Evolutionary conservation across 108 stramenopile species (phyloP).

Genomic region (Cyclotella sp.): DNA sequence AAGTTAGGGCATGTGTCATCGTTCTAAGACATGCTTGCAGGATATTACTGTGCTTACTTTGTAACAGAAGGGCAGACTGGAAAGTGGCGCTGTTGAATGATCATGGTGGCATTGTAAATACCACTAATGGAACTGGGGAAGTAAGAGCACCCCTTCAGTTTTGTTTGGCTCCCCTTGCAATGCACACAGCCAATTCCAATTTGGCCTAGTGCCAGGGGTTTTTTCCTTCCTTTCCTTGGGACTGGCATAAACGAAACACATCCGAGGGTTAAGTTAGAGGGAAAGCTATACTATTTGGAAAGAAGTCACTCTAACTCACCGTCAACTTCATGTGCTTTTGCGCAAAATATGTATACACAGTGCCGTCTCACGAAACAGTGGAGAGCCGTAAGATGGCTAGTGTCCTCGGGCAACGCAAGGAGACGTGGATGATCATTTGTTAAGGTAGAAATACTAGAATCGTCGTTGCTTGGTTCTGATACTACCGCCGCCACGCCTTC

Average conservation of each 20-base stretch:
- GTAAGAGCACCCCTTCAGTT: constrained; percentile 50
- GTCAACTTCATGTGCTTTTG: constrained; percentile 64
- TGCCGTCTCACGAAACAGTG: constrained; percentile 82
- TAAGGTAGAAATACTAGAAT: constrained; percentile 4
- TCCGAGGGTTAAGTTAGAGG: neutral
- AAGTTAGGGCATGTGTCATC: neutral
- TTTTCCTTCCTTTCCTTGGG: constrained; percentile 81
- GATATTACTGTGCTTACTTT: constrained; percentile 39
- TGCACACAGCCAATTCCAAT: constrained; percentile 87
- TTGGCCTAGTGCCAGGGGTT: constrained; percentile 78
- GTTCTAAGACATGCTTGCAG: neutral
- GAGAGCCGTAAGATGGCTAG: constrained; percentile 78
- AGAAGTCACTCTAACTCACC: constrained; percentile 22
- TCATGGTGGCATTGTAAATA: constrained; percentile 57
- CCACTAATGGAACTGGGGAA: constrained; percentile 43
- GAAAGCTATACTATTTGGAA: constrained; percentile 3
- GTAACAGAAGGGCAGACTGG: constrained; percentile 67
- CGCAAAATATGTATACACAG: constrained; percentile 81
- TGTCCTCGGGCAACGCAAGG: constrained; percentile 67
- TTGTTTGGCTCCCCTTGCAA: constrained; percentile 46
- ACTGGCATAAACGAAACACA: constrained; percentile 18
- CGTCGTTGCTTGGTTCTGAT: constrained; percentile 9
- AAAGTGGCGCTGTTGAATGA: constrained; percentile 54
- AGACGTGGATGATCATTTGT: constrained; percentile 24
- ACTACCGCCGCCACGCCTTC: neutral